Evolutionary conservation across 805 yeast genomes (phyloP).

Genomic region (Pichia scutulata): DNA sequence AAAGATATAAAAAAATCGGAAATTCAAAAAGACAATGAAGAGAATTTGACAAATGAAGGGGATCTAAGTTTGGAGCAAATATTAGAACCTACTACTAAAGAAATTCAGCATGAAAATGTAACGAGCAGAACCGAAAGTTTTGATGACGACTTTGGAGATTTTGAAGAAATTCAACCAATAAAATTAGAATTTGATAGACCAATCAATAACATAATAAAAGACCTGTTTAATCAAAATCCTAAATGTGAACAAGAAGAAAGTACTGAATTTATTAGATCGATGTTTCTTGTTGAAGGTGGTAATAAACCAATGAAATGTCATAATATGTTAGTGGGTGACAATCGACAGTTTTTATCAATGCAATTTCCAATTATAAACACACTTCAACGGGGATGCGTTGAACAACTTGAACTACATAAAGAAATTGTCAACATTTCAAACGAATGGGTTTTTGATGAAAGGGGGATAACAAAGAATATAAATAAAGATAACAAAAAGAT

Average conservation of each 20-base stretch:
- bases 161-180: slow-evolving; percentile 12
- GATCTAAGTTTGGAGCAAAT: too few species aligned
- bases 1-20: background rate
- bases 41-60: too few species aligned
- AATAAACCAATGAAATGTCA: slow-evolving; percentile 9
- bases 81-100: too few species aligned
- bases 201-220: slow-evolving; percentile 5
- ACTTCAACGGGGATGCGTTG: slow-evolving; percentile 16
- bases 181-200: slow-evolving; percentile 5
- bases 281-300: background rate
- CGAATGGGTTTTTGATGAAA: slow-evolving; percentile 25
- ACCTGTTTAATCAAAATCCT: background rate
- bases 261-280: background rate
- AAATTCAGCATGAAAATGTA: background rate
- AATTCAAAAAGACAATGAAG: background rate
- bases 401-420: slow-evolving; percentile 10
- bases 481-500: background rate
- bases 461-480: slow-evolving; percentile 10
- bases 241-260: background rate
- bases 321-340: slow-evolving; percentile 8
- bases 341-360: slow-evolving; percentile 6
- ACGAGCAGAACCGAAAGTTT: background rate
- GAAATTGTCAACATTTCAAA: slow-evolving; percentile 12
- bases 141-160: slow-evolving; percentile 23
- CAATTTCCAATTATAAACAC: slow-evolving; percentile 12